These are phyloP conservation scores for Wickerhamiella brachini DNA, from an alignment of 805 yeast genomes.

Conservation along the genomic window DNA sequence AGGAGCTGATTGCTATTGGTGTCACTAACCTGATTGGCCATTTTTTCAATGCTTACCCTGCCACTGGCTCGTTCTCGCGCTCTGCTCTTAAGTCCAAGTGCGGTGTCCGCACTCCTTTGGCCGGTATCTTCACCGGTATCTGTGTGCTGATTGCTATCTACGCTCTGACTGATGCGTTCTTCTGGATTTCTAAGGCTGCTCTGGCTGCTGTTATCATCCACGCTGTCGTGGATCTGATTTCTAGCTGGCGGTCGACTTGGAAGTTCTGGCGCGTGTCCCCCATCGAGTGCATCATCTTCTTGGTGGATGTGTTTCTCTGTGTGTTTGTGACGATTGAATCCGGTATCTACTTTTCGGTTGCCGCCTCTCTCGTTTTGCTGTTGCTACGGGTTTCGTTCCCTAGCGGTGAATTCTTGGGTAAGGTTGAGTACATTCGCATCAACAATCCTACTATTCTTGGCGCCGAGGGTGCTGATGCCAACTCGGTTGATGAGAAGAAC, in stretches of 20 bases:
- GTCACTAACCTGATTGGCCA: conserved; percentile 82
- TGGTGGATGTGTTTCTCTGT: conserved; percentile 59
- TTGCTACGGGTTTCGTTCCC: conserved; percentile 70
- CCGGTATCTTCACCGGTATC: conserved; percentile 80
- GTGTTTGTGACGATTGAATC: conserved; percentile 70
- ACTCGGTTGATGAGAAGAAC: conserved; percentile 12
- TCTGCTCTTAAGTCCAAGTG: conserved; percentile 90
- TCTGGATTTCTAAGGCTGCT: conserved; percentile 81
- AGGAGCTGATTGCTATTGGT: conserved; percentile 89
- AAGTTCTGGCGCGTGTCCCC: conserved; percentile 62
- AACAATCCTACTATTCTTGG: conserved; percentile 34
- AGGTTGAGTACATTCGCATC: conserved; percentile 59
- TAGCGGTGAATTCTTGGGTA: conserved; percentile 69
- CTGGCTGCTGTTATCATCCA: conserved; percentile 81
- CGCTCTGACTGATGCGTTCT: conserved; percentile 70
- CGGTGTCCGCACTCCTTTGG: conserved; percentile 88
- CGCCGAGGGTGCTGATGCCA: conserved; percentile 19
- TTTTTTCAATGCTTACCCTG: conserved; percentile 86
- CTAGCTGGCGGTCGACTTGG: conserved; percentile 35
- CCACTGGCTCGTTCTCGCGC: conserved; percentile 91
- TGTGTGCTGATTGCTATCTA: conserved; percentile 81
- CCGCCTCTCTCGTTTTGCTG: conserved; percentile 65
- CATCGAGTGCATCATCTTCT: conserved; percentile 55
- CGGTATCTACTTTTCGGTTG: conserved; percentile 83
- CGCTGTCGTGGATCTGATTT: conserved; percentile 77